These are phyloP conservation scores for Colletotrichum tamarilloi DNA, from an alignment of 2,329 filamentous ascomycete genomes.

Conservation along the genomic window DNA sequence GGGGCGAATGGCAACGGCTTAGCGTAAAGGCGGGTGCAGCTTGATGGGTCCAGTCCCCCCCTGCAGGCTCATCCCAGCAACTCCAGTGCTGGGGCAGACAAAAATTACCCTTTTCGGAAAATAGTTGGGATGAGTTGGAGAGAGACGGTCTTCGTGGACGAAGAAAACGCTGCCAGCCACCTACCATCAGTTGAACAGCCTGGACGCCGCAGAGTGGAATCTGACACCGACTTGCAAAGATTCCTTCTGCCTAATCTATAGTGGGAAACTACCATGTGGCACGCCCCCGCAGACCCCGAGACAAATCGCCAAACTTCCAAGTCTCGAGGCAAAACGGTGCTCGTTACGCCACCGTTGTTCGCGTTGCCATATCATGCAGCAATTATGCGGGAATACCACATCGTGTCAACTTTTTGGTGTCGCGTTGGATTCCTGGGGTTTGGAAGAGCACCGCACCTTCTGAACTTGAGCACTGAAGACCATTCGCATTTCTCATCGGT, in stretches of 20 bases:
- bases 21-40: slow-evolving; percentile 10
- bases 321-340: neutral
- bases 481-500: too few relatives aligned
- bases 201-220: neutral
- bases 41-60: neutral
- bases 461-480: too few relatives aligned
- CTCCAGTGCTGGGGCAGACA: neutral
- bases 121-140: slow-evolving; percentile 18
- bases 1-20: slow-evolving; percentile 19
- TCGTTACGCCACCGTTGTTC: neutral
- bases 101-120: slow-evolving; percentile 32
- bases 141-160: neutral
- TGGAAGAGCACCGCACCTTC: neutral
- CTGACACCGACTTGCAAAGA: slow-evolving; percentile 9
- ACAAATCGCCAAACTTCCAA: neutral
- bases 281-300: neutral
- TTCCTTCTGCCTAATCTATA: slow-evolving; percentile 26
- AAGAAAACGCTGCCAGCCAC: neutral
- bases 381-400: neutral
- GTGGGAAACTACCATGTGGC: slow-evolving; percentile 1
- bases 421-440: neutral
- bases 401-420: neutral
- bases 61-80: slow-evolving; percentile 19
- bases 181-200: neutral
- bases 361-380: neutral